These are phyloP conservation scores for Arachnomyces sp. DNA, from an alignment of 2,329 filamentous ascomycete species.

Conservation along the genomic window DNA sequence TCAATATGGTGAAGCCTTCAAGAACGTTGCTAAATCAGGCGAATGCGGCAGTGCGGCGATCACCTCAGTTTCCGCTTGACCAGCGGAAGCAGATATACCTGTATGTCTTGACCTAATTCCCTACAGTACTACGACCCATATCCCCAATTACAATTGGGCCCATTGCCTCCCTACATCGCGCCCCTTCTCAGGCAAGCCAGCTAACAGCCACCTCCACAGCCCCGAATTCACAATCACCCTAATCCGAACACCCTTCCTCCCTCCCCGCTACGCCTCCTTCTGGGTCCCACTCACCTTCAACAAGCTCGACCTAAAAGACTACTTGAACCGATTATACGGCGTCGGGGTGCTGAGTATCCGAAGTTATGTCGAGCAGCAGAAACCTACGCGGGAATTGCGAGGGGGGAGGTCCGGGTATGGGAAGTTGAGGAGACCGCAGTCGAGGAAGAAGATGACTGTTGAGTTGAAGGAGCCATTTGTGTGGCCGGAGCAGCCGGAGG, in stretches of 20 bases:
- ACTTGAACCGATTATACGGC: constrained; percentile 78
- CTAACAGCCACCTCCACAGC: constrained; percentile 38
- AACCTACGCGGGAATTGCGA: constrained; percentile 41
- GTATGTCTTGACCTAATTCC: constrained; percentile 22
- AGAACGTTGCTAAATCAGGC: too few species aligned
- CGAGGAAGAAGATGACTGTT: constrained; percentile 88
- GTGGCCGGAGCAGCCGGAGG: constrained; percentile 65
- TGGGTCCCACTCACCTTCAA: constrained; percentile 83
- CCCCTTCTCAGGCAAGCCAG: constrained; percentile 1
- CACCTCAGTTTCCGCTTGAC: constrained; percentile 15
- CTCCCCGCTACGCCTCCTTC: constrained; percentile 80
- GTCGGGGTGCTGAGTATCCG: constrained; percentile 66
- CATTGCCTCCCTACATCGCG: background rate
- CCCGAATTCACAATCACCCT: constrained; percentile 75
- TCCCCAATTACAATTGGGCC: background rate
- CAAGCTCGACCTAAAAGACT: constrained; percentile 94
- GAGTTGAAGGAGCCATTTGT: constrained; percentile 81
- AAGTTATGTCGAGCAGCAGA: constrained; percentile 67
- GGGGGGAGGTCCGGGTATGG: constrained; percentile 37
- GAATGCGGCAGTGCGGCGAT: too few species aligned
- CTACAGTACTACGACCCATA: background rate
- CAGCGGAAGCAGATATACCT: constrained; percentile 38
- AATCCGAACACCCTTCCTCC: constrained; percentile 61
- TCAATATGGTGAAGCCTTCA: too few species aligned
- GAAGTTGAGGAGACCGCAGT: constrained; percentile 60